Evolutionary conservation across 495 filamentous ascomycete species (phyloP).

Genomic region (Cercophora sp.): DNA sequence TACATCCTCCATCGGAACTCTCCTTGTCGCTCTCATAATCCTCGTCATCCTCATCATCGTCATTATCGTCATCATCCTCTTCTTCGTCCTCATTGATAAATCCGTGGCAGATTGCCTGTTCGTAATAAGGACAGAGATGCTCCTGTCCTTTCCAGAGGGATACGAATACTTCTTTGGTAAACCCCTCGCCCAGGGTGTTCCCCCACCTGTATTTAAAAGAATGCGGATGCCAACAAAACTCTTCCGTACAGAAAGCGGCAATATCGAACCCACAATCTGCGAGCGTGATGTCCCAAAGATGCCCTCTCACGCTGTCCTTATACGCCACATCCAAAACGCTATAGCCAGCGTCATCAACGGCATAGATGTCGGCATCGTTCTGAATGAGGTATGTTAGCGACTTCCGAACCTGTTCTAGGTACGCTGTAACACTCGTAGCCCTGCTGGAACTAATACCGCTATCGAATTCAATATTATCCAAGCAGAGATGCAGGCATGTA

Average conservation of each 20-base stretch:
- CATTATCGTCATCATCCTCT: no score
- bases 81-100: no score
- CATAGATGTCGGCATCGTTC: not conserved
- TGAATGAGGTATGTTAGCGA: not conserved
- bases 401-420: no score
- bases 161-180: not conserved
- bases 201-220: no score
- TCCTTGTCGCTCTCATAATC: no score
- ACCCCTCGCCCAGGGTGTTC: no score
- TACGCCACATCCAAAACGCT: not conserved
- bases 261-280: constrained; percentile 4
- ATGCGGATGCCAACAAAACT: no score
- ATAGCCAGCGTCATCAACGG: not conserved
- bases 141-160: constrained; percentile 2
- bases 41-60: no score
- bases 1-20: no score
- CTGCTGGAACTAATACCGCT: no score
- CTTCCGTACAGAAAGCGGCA: not conserved
- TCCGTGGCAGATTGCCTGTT: not conserved
- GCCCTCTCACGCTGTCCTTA: not conserved
- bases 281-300: constrained; percentile 1
- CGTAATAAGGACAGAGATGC: constrained; percentile 7
- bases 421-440: no score
- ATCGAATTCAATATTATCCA: no score
- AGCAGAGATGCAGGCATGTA: not conserved